These are phyloP conservation scores for Yarrowia keelungensis DNA, from an alignment of 805 yeast species.

Conservation along the genomic window DNA sequence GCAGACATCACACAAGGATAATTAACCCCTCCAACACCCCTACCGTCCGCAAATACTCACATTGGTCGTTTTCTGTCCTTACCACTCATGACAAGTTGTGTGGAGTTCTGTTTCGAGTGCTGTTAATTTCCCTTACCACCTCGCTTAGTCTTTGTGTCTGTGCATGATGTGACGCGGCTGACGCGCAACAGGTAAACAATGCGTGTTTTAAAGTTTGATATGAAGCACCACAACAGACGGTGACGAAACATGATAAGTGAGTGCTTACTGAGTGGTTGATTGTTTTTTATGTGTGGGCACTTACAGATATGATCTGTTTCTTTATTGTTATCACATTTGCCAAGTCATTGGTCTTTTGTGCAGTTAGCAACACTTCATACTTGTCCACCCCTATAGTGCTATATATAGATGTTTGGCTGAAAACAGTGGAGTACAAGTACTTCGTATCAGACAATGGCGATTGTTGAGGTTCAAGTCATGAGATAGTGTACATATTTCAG, in stretches of 20 bases:
- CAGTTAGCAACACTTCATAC: no score
- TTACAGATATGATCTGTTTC: no score
- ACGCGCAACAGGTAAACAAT: slow-evolving; percentile 33
- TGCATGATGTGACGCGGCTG: slow-evolving; percentile 31
- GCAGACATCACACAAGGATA: no score
- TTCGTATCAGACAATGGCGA: not conserved
- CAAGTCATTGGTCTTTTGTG: no score
- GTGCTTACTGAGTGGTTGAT: not conserved
- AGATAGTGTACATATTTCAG: not conserved
- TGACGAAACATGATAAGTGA: not conserved
- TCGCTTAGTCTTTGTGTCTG: slow-evolving; percentile 18
- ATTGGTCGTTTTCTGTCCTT: slow-evolving; percentile 37
- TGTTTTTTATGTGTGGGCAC: no score
- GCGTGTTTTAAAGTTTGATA: slow-evolving; percentile 25
- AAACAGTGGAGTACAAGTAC: not conserved
- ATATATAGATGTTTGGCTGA: not conserved
- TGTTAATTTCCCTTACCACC: slow-evolving; percentile 19
- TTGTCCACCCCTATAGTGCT: no score
- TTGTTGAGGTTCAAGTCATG: not conserved
- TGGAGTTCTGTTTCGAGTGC: slow-evolving; percentile 13
- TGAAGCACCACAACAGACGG: not conserved
- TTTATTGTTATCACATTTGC: no score
- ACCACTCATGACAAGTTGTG: slow-evolving; percentile 28
- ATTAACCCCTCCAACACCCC: not conserved
- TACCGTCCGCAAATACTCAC: slow-evolving; percentile 6